phyloP scores from a whole-genome alignment of 1,284 basidiomycete genomes.

The Tremellales sp. region DNA sequence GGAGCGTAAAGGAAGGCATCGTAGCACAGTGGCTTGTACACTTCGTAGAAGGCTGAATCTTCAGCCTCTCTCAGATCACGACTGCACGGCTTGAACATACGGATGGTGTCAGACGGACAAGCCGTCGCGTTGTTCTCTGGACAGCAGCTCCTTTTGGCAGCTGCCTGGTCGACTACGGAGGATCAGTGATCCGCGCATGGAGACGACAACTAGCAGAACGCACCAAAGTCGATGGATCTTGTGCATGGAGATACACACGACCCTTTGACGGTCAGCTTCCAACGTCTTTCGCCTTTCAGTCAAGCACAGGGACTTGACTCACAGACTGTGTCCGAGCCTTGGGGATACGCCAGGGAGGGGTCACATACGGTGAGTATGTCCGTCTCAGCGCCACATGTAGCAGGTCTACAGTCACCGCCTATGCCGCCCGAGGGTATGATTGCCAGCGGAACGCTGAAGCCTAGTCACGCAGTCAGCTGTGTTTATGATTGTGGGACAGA shows the following conservation, averaged over 20 bases:
- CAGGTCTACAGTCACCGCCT: constrained; percentile 8
- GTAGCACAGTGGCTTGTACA: constrained; percentile 11
- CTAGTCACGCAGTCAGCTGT: constrained; percentile 1
- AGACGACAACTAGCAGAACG: background rate
- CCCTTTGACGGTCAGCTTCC: background rate
- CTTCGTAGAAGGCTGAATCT: constrained; percentile 13
- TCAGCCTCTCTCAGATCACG: background rate
- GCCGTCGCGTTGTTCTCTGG: background rate
- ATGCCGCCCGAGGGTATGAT: constrained; percentile 12
- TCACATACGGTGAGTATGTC: constrained; percentile 24
- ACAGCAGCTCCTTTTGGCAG: background rate
- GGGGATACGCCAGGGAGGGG: constrained; percentile 18
- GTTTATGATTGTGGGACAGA: background rate
- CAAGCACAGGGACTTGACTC: constrained; percentile 2
- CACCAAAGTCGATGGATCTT: background rate
- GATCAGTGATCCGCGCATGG: background rate
- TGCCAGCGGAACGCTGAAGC: constrained; percentile 22
- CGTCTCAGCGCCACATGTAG: constrained; percentile 16
- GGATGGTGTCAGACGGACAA: background rate
- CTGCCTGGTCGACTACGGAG: background rate
- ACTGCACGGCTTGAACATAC: background rate
- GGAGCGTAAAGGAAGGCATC: constrained; percentile 16
- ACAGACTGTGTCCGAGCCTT: constrained; percentile 21
- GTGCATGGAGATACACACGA: background rate
- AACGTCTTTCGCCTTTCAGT: background rate